Percentiles rank a stretch among this genome's conserved stretches.
phyloP scores from a whole-genome alignment of 495 filamentous ascomycete species.

The Tuber aestivum region DNA sequence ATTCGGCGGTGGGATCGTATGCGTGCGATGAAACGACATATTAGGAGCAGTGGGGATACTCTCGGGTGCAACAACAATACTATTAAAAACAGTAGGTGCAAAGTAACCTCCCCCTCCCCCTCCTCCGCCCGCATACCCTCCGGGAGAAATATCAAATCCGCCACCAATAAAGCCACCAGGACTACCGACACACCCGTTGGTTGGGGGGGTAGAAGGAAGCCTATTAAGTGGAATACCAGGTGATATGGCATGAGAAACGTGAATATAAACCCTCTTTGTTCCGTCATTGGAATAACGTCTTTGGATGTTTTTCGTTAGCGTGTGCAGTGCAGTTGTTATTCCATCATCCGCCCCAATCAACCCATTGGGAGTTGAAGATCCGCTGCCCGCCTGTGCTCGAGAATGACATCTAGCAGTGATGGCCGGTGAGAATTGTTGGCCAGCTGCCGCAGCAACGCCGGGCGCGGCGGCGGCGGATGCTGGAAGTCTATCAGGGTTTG shows the following conservation, averaged over 20 bases:
- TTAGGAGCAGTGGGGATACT: slow-evolving; percentile 42
- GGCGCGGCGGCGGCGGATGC: slow-evolving; percentile 39
- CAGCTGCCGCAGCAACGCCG: slow-evolving; percentile 40
- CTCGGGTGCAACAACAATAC: slow-evolving; percentile 42
- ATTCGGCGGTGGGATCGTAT: slow-evolving; percentile 48
- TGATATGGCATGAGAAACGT: slow-evolving; percentile 41
- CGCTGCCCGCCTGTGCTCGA: slow-evolving; percentile 21
- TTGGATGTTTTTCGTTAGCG: slow-evolving; percentile 40
- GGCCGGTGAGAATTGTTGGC: slow-evolving; percentile 38
- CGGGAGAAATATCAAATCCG: slow-evolving; percentile 28
- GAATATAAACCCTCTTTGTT: slow-evolving; percentile 38
- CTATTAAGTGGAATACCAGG: slow-evolving; percentile 38
- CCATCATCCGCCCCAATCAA: slow-evolving; percentile 34
- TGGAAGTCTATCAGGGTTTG: slow-evolving; percentile 37
- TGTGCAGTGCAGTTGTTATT: slow-evolving; percentile 40
- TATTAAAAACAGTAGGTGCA: slow-evolving; percentile 42
- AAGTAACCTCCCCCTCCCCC: slow-evolving; percentile 42
- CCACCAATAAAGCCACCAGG: slow-evolving; percentile 17
- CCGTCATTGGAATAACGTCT: slow-evolving; percentile 28
- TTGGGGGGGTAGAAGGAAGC: slow-evolving; percentile 37
- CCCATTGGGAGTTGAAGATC: slow-evolving; percentile 34
- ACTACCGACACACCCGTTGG: slow-evolving; percentile 14
- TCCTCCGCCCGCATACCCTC: neutral
- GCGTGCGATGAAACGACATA: slow-evolving; percentile 29
- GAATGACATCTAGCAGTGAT: slow-evolving; percentile 38